A percentile compares a stretch with the other conserved stretches of the same genome.
Conservation (phyloP, 495 filamentous ascomycete genomes). For the Penicillium soppii region DNA sequence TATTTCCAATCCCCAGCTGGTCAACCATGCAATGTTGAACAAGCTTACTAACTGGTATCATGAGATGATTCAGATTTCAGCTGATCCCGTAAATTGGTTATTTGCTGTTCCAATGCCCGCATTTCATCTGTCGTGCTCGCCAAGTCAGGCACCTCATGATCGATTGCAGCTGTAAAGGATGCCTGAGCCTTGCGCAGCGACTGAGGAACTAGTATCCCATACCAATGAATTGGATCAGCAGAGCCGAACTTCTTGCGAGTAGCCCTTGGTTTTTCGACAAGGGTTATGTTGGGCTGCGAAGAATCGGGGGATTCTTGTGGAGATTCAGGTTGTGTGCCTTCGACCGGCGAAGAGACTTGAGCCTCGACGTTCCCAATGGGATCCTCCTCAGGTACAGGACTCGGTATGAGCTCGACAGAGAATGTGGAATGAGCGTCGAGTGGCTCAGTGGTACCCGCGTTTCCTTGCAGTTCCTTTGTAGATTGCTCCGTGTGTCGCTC, state of each 20-base stretch:
- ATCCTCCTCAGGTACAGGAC: conserved; percentile 3
- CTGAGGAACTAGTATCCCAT: conserved; percentile 63
- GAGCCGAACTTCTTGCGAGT: conserved; percentile 28
- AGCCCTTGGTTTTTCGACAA: conserved; percentile 9
- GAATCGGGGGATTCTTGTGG: neutral
- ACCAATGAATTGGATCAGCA: conserved; percentile 65
- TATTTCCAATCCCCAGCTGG: neutral
- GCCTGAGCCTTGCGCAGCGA: conserved; percentile 61
- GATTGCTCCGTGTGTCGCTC: conserved; percentile 1
- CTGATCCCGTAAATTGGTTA: conserved; percentile 53
- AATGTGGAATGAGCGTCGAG: conserved; percentile 12
- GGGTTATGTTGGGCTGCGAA: neutral
- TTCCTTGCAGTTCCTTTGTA: neutral
- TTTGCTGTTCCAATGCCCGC: conserved; percentile 62
- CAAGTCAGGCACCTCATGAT: conserved; percentile 34
- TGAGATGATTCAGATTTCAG: conserved; percentile 9
- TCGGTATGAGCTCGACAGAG: conserved; percentile 6
- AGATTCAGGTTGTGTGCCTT: neutral
- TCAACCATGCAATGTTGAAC: neutral
- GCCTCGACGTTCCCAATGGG: conserved; percentile 8
- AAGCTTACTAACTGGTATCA: conserved; percentile 1
- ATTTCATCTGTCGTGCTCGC: conserved; percentile 65
- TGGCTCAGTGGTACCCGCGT: neutral
- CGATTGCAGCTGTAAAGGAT: conserved; percentile 41
- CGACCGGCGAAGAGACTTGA: conserved; percentile 1